Base-by-base conservation (phyloP, 441 rosid genomes). In the Gossypium laxum region DNA sequence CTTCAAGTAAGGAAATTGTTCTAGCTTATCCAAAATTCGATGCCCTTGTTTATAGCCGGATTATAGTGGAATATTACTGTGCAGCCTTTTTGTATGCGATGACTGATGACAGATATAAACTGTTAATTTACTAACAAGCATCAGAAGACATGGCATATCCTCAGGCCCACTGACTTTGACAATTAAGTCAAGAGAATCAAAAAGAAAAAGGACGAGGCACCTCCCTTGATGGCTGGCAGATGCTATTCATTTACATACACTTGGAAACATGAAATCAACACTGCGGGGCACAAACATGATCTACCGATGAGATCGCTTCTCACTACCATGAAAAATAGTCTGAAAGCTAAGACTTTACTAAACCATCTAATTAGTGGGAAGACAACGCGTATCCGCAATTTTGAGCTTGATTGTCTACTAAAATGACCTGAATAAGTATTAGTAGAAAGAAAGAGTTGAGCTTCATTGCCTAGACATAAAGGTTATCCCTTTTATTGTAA, bases 11-110 rank as follows among this genome's bases (percentile, higher is more conserved):
- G n/a, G 62, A 51, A 60, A 61, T 61, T 6, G 56, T 61, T 52
- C 50, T 18, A 22, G 24, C 63, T 75, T 75, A 70, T 70, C 74
- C 74, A 62, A 56, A 11, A 62, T 18, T 17, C 8, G 21, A 4
- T 21, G 15, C 47, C 59, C 59, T 30, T 8, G 59, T 50, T 45
- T 45, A 12, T 6, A 22, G 4, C 34, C 54, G 7, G 50, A 62
- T 62, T 30, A 30, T 30, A 30, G 45, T 59, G 65, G 22, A n/a
- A 58, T 58, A 26, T 26, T 26, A 17, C 41, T 58, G 5, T 26
- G 34, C 1, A 12, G 19, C 47, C 14, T 24, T 34, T 19, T 30
- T 60, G 22, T 32, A 22, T 56, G 11, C 4, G 30, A 55, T 10
- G 15, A 10, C 12, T 4, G 56, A 51, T 51, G 21, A 15, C 22